Evolutionary conservation across 2,329 filamentous ascomycete species (phyloP), one percentile per base, ranked within the genome.

Genomic region (Teratosphaeria nubilosa): DNA sequence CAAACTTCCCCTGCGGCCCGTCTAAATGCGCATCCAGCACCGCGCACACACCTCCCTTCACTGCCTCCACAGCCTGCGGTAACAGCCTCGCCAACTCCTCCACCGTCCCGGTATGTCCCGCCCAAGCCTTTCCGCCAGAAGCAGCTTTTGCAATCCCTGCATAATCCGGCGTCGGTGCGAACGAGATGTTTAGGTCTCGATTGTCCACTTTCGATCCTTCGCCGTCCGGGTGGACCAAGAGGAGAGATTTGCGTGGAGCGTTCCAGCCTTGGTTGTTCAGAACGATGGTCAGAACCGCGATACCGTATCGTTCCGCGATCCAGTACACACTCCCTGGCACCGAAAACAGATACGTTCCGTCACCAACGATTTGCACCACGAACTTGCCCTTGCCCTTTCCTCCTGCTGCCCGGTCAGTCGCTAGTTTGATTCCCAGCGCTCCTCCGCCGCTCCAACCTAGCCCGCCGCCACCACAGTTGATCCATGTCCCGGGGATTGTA

Each of bases 391-490:
- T 80, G 51, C 74, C 74, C 1, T 64, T 69, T 0, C 76, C 78
- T 7, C 79, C 77, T 37, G 78, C 74, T 60, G 78, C 72, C 2
- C 72, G 71, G 54, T 86, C 80, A 0, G 79, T 78, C 0, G 87
- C 89, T 7, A 92, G 79, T 69, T 91, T 91, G 68, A 91, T 85
- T 1, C 88, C 89, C 2, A 92, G 72, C 0, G 86, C 86, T 16
- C 68, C 88, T 14, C 89, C 88, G 14, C 88, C 88, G 11, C 84
- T 88, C 88, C 88, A 92, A 1, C 88, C 88, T 0, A 92, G 82
- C 1, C 89, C 89, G 14, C 87, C 88, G 0, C 86, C 88, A 1
- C 88, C 88, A 68, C 88, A 91, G 70, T 91, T 91, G 66, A 92
- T 83, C 86, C 86, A 91, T 0, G 83, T 84, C 0, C 87, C 87